Percentiles rank a stretch among this genome's conserved stretches.
Conservation (phyloP, 306 rosid species). For the Canavalia ensiformis region DNA sequence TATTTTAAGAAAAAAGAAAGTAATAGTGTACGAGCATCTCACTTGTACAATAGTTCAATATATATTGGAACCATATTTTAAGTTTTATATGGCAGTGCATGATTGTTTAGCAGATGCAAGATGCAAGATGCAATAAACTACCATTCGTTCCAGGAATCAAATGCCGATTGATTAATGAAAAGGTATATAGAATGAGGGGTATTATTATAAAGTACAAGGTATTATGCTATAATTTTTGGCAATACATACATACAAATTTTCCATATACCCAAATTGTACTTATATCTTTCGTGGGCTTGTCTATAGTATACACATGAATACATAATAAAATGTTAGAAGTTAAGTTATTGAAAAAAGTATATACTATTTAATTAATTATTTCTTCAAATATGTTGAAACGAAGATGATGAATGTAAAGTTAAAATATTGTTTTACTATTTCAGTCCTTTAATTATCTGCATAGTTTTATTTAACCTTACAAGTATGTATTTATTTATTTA, state of each 20-base stretch:
- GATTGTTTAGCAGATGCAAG: conserved; percentile 5
- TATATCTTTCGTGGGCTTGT: too few species aligned
- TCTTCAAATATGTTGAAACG: too few species aligned
- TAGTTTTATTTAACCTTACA: too few species aligned
- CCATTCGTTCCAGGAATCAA: not conserved
- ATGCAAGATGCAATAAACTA: not conserved
- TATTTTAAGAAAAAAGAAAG: not conserved
- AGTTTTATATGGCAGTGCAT: not conserved
- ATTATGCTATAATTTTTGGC: not conserved
- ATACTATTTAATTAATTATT: too few species aligned
- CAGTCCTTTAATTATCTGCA: too few species aligned
- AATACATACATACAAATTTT: not conserved
- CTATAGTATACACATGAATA: too few species aligned
- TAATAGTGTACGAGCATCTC: not conserved
- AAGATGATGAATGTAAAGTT: too few species aligned
- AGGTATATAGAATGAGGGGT: not conserved
- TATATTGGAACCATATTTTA: not conserved
- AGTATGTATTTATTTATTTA: too few species aligned
- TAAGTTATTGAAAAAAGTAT: too few species aligned
- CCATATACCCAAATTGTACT: too few species aligned
- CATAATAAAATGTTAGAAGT: too few species aligned
- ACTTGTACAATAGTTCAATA: not conserved
- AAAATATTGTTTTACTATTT: too few species aligned
- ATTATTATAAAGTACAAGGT: not conserved
- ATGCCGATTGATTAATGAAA: not conserved